Percentiles rank a stretch among this genome's conserved stretches.
Evolutionary conservation across 345 rosid genomes (phyloP).

Genomic region (Raphanus raphanistrum): DNA sequence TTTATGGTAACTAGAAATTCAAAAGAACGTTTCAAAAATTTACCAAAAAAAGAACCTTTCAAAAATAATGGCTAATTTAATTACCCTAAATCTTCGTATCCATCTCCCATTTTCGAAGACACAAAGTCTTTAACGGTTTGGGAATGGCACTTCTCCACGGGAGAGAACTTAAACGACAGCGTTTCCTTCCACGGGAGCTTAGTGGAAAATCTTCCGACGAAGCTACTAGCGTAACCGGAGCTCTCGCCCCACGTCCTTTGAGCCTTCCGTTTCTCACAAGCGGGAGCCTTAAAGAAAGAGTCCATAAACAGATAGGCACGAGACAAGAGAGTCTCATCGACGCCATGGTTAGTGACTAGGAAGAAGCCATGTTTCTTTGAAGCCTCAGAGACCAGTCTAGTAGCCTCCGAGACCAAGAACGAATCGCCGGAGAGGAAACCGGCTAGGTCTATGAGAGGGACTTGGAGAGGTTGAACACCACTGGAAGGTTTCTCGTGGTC

Average conservation of each 20-base stretch:
- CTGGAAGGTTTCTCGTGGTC: constrained; percentile 66
- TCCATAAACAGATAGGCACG: constrained; percentile 55
- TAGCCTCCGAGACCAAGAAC: constrained; percentile 43
- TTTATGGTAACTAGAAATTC: background rate
- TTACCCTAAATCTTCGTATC: constrained; percentile 67
- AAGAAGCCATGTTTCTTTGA: constrained; percentile 84
- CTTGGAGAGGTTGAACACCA: constrained; percentile 48
- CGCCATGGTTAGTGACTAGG: constrained; percentile 71
- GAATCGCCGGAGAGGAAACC: constrained; percentile 58
- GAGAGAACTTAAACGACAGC: constrained; percentile 59
- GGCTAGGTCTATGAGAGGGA: constrained; percentile 65
- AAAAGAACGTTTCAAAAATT: background rate
- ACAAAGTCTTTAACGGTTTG: constrained; percentile 53
- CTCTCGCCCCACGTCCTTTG: constrained; percentile 61
- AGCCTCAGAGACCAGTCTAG: constrained; percentile 56
- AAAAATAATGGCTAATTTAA: background rate
- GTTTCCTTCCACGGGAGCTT: constrained; percentile 98
- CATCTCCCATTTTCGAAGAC: constrained; percentile 53
- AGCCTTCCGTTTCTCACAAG: constrained; percentile 58
- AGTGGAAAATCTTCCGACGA: constrained; percentile 72
- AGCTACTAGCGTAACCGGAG: constrained; percentile 86
- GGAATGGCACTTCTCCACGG: constrained; percentile 28
- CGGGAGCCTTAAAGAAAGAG: constrained; percentile 57
- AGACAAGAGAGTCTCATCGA: constrained; percentile 47
- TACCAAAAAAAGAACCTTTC: no score